Evolutionary conservation across 2,329 filamentous ascomycete species (phyloP).

Genomic region (Blastomyces gilchristii): DNA sequence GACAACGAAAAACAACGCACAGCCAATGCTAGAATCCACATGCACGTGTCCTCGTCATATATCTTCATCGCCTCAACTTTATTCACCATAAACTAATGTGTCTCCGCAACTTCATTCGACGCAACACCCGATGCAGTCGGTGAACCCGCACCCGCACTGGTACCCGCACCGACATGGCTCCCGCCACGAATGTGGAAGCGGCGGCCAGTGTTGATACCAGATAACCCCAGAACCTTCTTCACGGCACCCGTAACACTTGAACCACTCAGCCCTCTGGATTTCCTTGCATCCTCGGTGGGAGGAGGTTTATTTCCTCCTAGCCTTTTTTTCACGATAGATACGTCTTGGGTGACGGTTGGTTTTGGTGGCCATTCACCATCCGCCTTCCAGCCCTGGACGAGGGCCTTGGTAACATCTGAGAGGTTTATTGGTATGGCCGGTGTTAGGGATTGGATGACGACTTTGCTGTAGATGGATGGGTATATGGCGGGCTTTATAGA

Average conservation of each 20-base stretch:
- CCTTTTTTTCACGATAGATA: conserved; percentile 12
- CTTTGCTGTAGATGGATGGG: conserved; percentile 77
- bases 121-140: neutral
- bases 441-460: conserved; percentile 67
- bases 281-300: conserved; percentile 15
- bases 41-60: neutral
- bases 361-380: conserved; percentile 87
- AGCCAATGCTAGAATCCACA: neutral
- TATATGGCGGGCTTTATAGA: conserved; percentile 67
- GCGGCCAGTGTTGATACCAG: conserved; percentile 23
- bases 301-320: conserved; percentile 2
- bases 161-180: conserved; percentile 15
- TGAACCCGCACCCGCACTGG: neutral
- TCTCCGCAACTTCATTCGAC: no score
- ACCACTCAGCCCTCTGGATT: conserved; percentile 18
- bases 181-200: conserved; percentile 32
- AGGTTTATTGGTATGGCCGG: conserved; percentile 85
- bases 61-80: neutral
- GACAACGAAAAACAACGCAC: neutral
- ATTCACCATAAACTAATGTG: neutral
- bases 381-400: conserved; percentile 84
- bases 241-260: conserved; percentile 32
- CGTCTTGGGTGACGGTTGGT: conserved; percentile 32
- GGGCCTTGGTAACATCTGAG: conserved; percentile 64
- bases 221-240: conserved; percentile 33